Evolutionary conservation across 257 asterid genomes (phyloP), one percentile per base, ranked within the genome.

Genomic region (Jacaranda mimosifolia): DNA sequence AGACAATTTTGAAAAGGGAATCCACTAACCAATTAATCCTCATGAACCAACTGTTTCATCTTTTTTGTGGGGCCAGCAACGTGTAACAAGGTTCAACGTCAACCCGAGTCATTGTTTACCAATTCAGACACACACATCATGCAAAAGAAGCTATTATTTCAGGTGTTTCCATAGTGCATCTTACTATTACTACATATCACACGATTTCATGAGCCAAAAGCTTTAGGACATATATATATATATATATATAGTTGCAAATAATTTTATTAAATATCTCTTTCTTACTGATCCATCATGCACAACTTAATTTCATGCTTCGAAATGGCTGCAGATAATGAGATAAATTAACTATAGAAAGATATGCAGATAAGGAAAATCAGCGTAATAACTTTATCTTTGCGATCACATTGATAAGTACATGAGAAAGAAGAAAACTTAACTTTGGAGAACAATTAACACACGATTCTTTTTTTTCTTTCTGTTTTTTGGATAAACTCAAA

Each of bases 1-100:
- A 83, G 74, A 77, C 67, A 69, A 51, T 77, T 62, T 26, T 18
- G 36, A 74, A 84, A 79, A 81, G 78, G 80, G 42, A 74, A 70
- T 9, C 81, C 85, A 86, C 80, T 77, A 39, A 52, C 45, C 36
- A 18, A 49, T 58, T 26, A 26, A 42, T 42, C 46, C 49, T 13
- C 43, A n/a, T n/a, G n/a, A 17, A 53, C 3, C 45, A 53, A 81
- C 80, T 75, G 80, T 88, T 82, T 9, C 36, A 19, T 66, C 77
- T 73, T 71, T 59, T 56, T 70, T 9, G 36, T 48, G 79, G 79
- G 83, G 65, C 77, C 51, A 62, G 17, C 59, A 69, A 36, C 39
- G 58, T 17, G 21, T 15, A 74, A 60, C 42, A 21, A 58, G 66
- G 45, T 81, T 49, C 57, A 69, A 63, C 52, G 43, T 43, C 56